Evolutionary conservation across 73 alveolate species (phyloP), one percentile per base, ranked within the genome.

Genomic region (Paramecium sonneborni): DNA sequence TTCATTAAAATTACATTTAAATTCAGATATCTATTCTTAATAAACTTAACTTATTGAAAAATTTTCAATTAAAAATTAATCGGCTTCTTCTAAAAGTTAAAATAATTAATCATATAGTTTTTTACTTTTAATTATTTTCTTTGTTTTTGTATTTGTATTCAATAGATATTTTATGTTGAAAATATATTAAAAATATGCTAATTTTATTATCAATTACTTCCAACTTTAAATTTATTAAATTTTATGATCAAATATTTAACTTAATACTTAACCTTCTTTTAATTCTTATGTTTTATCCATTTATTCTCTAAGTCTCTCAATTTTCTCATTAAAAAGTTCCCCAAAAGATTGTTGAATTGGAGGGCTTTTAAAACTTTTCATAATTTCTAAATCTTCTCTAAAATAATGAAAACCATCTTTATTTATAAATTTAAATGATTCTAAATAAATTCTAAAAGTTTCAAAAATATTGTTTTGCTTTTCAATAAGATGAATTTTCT

Each of bases 371-470:
- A 39, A 79, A 11, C 7, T 12, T 14, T 21, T 39, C 9, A 79
- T 44, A 7, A 41, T 12, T 39, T 79, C 39, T 37, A 79, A 14
- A 41, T 79, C 90, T 0, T 79, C 90, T 46, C 41, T 44, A 11
- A 79, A 79, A 30, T 79, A 79, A 2, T 15, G 3, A 43, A 41
- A 79, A 2, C 76, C 90, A 2, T 79, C 32, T 39, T 43, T 44
- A 9, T 79, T 39, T 21, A 79, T 46, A 79, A 79, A 79, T 39
- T 23, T 34, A 79, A 79, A 79, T 20, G 90, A 74, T 7, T 79
- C 90, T 23, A 79, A 30, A 46, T 79, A 79, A 1, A 79, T 21
- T 46, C 90, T 46, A 43, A 43, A 79, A 2, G 55, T 12, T 20
- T 39, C 20, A 79, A 79, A 79, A 0, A 46, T 43, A 41, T 21